phyloP scores from a whole-genome alignment of 75 land plant species.

The Pinus tabuliformis region DNA sequence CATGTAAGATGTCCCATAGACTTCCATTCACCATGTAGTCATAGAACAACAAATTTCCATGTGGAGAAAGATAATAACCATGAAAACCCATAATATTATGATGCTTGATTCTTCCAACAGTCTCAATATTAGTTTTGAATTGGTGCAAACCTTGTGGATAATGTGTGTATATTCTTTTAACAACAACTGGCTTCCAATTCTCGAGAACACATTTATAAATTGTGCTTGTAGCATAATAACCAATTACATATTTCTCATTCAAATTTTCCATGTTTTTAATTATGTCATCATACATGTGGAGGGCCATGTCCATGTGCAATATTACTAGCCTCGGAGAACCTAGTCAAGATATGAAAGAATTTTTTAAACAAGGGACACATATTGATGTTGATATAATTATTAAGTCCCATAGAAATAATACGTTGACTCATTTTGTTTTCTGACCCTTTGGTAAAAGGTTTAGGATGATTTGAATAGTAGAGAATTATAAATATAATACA shows the following conservation, averaged over 20 bases:
- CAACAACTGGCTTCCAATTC: constrained; percentile 88
- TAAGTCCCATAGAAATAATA: too few species aligned
- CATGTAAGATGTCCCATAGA: constrained; percentile 92
- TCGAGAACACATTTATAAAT: constrained; percentile 93
- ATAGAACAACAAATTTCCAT: constrained; percentile 86
- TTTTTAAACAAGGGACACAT: too few species aligned
- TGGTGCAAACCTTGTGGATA: constrained; percentile 79
- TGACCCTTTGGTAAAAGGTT: constrained; percentile 34
- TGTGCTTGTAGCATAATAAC: constrained; percentile 75
- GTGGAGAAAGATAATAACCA: constrained; percentile 82
- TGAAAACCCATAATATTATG: constrained; percentile 87
- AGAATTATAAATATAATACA: constrained; percentile 53
- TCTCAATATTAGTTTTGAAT: constrained; percentile 87
- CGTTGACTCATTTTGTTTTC: too few species aligned
- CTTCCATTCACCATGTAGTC: constrained; percentile 99
- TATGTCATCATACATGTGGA: constrained; percentile 91
- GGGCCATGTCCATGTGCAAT: constrained; percentile 96
- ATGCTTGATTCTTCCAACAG: constrained; percentile 94
- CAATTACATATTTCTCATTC: constrained; percentile 65
- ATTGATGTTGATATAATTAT: too few species aligned
- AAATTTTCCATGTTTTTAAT: constrained; percentile 92
- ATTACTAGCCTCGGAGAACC: constrained; percentile 38
- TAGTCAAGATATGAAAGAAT: not conserved
- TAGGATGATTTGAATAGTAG: constrained; percentile 40
- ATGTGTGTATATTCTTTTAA: constrained; percentile 84